Evolutionary conservation across 2,329 filamentous ascomycete genomes (phyloP).

Genomic region (Ophiostoma sp.): DNA sequence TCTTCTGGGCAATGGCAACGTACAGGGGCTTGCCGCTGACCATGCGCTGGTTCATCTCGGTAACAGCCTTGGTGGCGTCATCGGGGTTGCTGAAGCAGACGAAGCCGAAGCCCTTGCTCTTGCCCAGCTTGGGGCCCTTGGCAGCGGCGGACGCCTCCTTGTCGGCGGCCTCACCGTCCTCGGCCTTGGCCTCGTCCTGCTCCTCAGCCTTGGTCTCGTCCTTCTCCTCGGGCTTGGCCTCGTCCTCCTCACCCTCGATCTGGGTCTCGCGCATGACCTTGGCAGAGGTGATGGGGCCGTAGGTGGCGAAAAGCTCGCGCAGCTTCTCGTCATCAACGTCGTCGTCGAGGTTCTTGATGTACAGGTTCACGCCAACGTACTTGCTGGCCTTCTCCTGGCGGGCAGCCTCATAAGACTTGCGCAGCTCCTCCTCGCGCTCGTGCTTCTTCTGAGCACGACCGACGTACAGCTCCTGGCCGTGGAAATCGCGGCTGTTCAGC

Average conservation of each 20-base stretch:
- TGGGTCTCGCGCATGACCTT: constrained; percentile 95
- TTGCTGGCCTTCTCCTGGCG: constrained; percentile 98
- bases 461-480: constrained; percentile 92
- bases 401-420: constrained; percentile 96
- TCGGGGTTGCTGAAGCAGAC: constrained; percentile 99
- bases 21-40: constrained; percentile 94
- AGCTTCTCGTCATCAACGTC: constrained; percentile 98
- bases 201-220: constrained; percentile 41
- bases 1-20: constrained; percentile 95
- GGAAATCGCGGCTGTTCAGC: constrained; percentile 87
- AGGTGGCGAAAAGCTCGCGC: constrained; percentile 84
- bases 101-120: constrained; percentile 99
- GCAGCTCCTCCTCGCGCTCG: constrained; percentile 97
- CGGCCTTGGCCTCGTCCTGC: constrained; percentile 20
- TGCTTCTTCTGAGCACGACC: constrained; percentile 98
- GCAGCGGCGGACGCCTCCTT: constrained; percentile 47
- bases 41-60: constrained; percentile 99
- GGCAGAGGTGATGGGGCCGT: constrained; percentile 92
- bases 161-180: constrained; percentile 50
- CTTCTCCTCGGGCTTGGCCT: constrained; percentile 53
- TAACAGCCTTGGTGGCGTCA: constrained; percentile 97
- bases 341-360: constrained; percentile 98
- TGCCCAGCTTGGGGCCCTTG: constrained; percentile 72
- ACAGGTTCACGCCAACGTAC: constrained; percentile 98
- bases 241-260: constrained; percentile 65